Percentiles rank a stretch among this genome's conserved stretches.
Evolutionary conservation across 352 stramenopile species (phyloP).

Genomic region (Globisporangium cylindrosporum): DNA sequence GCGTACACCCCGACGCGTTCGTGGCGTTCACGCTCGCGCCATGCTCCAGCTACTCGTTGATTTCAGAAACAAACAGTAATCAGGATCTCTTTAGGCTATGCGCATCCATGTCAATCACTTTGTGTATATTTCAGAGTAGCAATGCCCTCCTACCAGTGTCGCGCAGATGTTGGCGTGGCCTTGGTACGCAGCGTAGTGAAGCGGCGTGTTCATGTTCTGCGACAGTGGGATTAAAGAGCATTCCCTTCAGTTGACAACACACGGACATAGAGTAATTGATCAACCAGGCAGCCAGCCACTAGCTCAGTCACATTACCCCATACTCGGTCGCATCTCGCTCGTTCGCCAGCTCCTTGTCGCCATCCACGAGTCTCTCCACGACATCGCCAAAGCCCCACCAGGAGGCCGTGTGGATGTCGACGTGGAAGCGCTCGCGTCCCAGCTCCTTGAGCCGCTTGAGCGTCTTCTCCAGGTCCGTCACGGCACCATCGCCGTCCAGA

Average conservation of each 20-base stretch:
- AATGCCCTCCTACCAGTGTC: conserved; percentile 30
- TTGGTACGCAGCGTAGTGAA: conserved; percentile 81
- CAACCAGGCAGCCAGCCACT: background rate
- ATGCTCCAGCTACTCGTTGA: conserved; percentile 25
- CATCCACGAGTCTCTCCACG: conserved; percentile 39
- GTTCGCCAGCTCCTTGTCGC: conserved; percentile 39
- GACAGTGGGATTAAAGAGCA: background rate
- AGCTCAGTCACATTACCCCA: conserved; percentile 28
- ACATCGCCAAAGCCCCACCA: conserved; percentile 49
- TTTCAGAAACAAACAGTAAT: background rate
- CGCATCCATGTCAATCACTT: background rate
- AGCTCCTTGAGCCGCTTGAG: conserved; percentile 51
- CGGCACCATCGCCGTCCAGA: conserved; percentile 35
- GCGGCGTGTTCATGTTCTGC: conserved; percentile 53
- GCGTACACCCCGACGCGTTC: conserved; percentile 58
- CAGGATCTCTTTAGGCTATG: background rate
- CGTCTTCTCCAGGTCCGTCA: conserved; percentile 44
- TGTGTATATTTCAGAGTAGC: background rate
- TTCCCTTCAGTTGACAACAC: background rate
- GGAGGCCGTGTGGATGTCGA: conserved; percentile 65
- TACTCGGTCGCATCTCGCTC: conserved; percentile 46
- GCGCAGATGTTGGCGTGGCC: conserved; percentile 40
- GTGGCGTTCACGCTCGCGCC: conserved; percentile 55
- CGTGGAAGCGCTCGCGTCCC: conserved; percentile 51
- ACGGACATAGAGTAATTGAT: background rate